Percentiles rank a stretch among this genome's conserved stretches.
These are phyloP conservation scores for Xeromyces bisporus DNA, from an alignment of 495 filamentous ascomycete species.

Conservation along the genomic window DNA sequence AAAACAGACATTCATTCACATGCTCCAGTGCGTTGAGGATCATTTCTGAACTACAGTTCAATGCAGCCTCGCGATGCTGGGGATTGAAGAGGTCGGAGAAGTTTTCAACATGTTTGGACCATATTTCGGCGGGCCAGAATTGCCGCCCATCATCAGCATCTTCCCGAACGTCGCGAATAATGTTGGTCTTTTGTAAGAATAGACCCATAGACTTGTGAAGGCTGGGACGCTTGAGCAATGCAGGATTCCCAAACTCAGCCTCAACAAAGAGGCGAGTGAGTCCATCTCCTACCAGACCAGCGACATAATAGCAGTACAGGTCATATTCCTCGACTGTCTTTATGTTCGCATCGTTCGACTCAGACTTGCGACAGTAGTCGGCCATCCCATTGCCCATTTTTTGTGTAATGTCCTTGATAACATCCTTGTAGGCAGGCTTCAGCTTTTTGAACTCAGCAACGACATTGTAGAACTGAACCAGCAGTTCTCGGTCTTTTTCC, in stretches of 20 bases:
- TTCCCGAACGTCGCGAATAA: conserved; percentile 88
- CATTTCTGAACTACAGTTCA: conserved; percentile 90
- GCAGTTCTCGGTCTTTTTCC: conserved; percentile 84
- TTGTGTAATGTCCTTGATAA: conserved; percentile 86
- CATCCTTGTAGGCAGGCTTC: conserved; percentile 64
- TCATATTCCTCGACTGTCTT: conserved; percentile 80
- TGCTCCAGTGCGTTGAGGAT: conserved; percentile 74
- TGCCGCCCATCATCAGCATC: conserved; percentile 71
- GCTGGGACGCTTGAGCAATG: conserved; percentile 55
- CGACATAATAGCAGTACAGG: conserved; percentile 92
- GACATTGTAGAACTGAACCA: conserved; percentile 80
- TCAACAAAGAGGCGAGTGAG: conserved; percentile 83
- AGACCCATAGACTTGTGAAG: conserved; percentile 93
- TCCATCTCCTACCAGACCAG: conserved; percentile 90
- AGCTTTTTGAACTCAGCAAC: conserved; percentile 77
- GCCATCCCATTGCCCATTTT: conserved; percentile 99
- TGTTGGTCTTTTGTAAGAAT: conserved; percentile 95
- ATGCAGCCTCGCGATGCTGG: conserved; percentile 58
- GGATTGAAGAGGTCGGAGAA: conserved; percentile 83
- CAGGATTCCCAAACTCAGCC: conserved; percentile 71
- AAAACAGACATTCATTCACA: conserved; percentile 86
- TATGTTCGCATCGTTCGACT: conserved; percentile 59
- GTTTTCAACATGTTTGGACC: conserved; percentile 79
- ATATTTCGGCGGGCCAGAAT: conserved; percentile 92
- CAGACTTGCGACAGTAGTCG: conserved; percentile 73